Evolutionary conservation across 768 basidiomycete species (phyloP).

Genomic region (Boletales sp.): DNA sequence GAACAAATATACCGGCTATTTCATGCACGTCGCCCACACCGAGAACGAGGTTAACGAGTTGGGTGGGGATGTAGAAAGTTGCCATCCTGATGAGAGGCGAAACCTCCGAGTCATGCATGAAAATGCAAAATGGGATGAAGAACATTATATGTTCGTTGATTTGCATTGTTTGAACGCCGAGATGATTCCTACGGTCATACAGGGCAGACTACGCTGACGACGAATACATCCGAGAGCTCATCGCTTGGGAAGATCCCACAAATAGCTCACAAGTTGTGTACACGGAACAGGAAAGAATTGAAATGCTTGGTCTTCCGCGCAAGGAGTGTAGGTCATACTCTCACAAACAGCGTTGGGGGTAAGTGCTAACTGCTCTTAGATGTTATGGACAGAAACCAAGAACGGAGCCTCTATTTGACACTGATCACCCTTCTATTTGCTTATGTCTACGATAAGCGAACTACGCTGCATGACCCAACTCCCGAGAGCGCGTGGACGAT

Average conservation of each 20-base stretch:
- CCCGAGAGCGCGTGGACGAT: slow-evolving; percentile 90
- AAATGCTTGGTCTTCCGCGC: slow-evolving; percentile 54
- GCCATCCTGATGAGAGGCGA: slow-evolving; percentile 48
- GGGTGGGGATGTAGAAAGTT: slow-evolving; percentile 61
- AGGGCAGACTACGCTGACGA: slow-evolving; percentile 84
- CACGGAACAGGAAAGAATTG: slow-evolving; percentile 67
- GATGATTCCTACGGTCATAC: slow-evolving; percentile 4
- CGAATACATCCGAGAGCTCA: slow-evolving; percentile 67
- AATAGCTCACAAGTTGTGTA: slow-evolving; percentile 43
- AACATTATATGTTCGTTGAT: slow-evolving; percentile 72
- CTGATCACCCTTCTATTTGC: slow-evolving; percentile 72
- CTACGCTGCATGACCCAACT: slow-evolving; percentile 75
- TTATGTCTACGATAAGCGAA: slow-evolving; percentile 78
- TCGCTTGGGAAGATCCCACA: slow-evolving; percentile 63
- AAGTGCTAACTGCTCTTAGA: slow-evolving; percentile 40
- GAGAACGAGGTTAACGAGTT: slow-evolving; percentile 85
- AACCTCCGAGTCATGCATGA: slow-evolving; percentile 56
- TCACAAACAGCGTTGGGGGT: background rate
- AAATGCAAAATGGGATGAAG: slow-evolving; percentile 77
- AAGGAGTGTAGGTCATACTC: slow-evolving; percentile 45
- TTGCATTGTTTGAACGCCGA: background rate
- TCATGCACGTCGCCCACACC: slow-evolving; percentile 64
- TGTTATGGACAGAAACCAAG: slow-evolving; percentile 53
- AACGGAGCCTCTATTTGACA: slow-evolving; percentile 62
- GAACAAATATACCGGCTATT: slow-evolving; percentile 70